Evolutionary conservation across 257 asterid genomes (phyloP), one percentile per base, ranked within the genome.

Genomic region (Scutellaria minor): DNA sequence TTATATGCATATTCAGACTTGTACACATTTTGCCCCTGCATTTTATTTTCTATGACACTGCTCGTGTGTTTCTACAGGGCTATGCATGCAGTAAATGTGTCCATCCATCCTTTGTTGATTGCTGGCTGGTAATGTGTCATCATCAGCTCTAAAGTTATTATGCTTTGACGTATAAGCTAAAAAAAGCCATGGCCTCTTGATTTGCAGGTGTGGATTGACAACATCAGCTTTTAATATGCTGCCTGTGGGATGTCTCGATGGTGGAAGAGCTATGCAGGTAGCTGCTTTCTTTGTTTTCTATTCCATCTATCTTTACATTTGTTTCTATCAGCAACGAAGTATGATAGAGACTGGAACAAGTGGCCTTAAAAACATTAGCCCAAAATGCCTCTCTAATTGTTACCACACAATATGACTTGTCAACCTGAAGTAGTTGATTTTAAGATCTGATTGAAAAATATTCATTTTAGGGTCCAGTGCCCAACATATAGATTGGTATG

Each of bases 241-340:
- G 15, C 98, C 98, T 27, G 86, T 90, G 74, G 98, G 98, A 81
- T 90, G 96, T 83, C 97, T 93, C 14, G 98, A 93, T 75, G 98
- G 98, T 39, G 98, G 98, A 75, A 84, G 97, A 85, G 97, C 98
- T 64, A 79, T 93, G 92, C 97, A 93, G 98, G 98, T 90, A 75
- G 41, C 78, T 67, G 45, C 68, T 75, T 70, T 72, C 53, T 64
- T 57, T 11, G 6, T 3, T 45, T 51, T 37, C 22, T 60, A 39
- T 15, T 24, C 13, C 18, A n/a, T 39, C 62, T 18, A 52, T 42
- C 6, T 7, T 61, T 60, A 35, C 13, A 15, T 56, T 68, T 15
- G 15, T 40, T 51, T 41, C 45, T 41, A 24, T 61, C 65, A 15
- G 35, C 65, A 67, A 20, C 31, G 53, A 40, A 46, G 70, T 60